phyloP scores from a whole-genome alignment of 2,329 filamentous ascomycete genomes.

The Ophiostoma fasciatum region DNA sequence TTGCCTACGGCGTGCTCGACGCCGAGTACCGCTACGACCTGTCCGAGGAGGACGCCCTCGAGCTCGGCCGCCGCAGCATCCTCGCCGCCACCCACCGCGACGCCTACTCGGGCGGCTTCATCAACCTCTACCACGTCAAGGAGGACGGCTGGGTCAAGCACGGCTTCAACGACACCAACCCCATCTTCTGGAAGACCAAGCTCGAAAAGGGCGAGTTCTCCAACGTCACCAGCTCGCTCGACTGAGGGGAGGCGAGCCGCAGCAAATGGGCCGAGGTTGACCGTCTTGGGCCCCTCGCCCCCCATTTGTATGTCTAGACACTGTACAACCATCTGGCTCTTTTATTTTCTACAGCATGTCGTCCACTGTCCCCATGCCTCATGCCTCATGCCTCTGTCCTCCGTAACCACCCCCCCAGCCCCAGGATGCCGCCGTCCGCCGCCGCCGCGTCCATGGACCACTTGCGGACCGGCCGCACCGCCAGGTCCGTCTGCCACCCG shows the following conservation, averaged over 20 bases:
- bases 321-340: slow-evolving; percentile 4
- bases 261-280: neutral
- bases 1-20: slow-evolving; percentile 95
- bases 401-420: slow-evolving; percentile 33
- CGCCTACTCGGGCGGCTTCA: slow-evolving; percentile 96
- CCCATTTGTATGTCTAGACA: neutral
- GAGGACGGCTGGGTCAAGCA: slow-evolving; percentile 98
- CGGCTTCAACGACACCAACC: slow-evolving; percentile 95
- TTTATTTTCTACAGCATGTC: neutral
- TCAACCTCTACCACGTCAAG: slow-evolving; percentile 98
- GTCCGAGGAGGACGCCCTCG: slow-evolving; percentile 72
- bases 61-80: slow-evolving; percentile 83
- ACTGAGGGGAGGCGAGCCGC: slow-evolving; percentile 21
- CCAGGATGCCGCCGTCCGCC: slow-evolving; percentile 53
- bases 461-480: slow-evolving; percentile 44
- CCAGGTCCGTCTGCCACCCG: slow-evolving; percentile 52
- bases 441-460: slow-evolving; percentile 57
- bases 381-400: neutral
- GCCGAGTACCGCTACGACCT: slow-evolving; percentile 89
- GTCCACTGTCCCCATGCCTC: too few species aligned
- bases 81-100: slow-evolving; percentile 92
- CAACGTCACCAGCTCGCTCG: slow-evolving; percentile 71
- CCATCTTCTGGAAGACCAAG: slow-evolving; percentile 99
- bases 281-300: too few species aligned
- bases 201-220: slow-evolving; percentile 96